A percentile compares a stretch with the other conserved stretches of the same genome.
Evolutionary conservation across 345 rosid genomes (phyloP).

Genomic region (Gossypium turneri): DNA sequence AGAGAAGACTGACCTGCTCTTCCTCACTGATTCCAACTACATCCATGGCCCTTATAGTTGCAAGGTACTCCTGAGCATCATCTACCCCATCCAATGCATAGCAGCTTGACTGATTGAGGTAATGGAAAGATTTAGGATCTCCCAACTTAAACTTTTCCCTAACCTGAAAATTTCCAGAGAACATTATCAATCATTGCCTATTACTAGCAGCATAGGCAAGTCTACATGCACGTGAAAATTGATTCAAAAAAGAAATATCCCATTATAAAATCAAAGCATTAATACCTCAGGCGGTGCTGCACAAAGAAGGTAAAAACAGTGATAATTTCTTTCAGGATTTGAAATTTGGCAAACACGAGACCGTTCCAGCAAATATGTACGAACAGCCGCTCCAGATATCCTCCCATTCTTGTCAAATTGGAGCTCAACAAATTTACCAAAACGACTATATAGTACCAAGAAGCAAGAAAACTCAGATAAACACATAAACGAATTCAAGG

Average conservation of each 20-base stretch:
- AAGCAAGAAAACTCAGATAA: constrained; percentile 10
- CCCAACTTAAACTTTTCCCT: constrained; percentile 77
- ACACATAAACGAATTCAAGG: background rate
- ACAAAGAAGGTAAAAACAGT: constrained; percentile 96
- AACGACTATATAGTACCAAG: constrained; percentile 63
- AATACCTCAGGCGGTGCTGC: constrained; percentile 96
- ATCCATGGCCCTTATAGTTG: constrained; percentile 99
- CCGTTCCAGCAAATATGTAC: constrained; percentile 93
- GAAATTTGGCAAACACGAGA: constrained; percentile 99
- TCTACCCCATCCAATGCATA: constrained; percentile 75
- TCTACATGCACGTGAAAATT: constrained; percentile 6
- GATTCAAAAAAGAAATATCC: constrained; percentile 12
- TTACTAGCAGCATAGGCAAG: constrained; percentile 2
- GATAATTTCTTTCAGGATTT: constrained; percentile 96
- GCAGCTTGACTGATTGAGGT: constrained; percentile 89
- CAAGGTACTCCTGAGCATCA: constrained; percentile 87
- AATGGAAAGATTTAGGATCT: constrained; percentile 69
- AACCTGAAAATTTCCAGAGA: constrained; percentile 45
- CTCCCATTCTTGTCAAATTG: constrained; percentile 98
- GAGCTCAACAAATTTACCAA: constrained; percentile 98
- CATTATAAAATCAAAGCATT: constrained; percentile 11
- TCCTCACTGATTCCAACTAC: constrained; percentile 96
- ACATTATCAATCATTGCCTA: constrained; percentile 18
- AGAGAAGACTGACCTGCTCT: constrained; percentile 66
- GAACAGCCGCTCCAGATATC: constrained; percentile 97